These are phyloP conservation scores for Saccharomyces paradoxus DNA, from an alignment of 805 yeast species.

Conservation along the genomic window DNA sequence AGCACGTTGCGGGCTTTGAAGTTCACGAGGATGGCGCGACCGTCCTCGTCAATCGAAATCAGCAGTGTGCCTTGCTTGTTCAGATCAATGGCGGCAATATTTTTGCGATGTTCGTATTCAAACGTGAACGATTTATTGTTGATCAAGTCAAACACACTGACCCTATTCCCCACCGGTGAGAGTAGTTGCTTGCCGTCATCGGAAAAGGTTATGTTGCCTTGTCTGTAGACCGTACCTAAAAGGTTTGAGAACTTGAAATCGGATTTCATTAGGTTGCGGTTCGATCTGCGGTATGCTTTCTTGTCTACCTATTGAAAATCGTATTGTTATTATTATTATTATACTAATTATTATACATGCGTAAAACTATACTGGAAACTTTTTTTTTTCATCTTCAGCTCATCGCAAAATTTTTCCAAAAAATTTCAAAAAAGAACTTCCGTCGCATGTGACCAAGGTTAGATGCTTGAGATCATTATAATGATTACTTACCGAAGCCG, in stretches of 20 bases:
- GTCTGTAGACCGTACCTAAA: conserved; percentile 88
- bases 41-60: conserved; percentile 80
- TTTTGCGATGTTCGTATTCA: conserved; percentile 85
- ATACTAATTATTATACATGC: neutral
- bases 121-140: conserved; percentile 83
- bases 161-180: conserved; percentile 92
- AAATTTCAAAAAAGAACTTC: neutral
- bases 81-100: conserved; percentile 68
- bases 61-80: conserved; percentile 75
- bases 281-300: neutral
- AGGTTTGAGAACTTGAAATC: conserved; percentile 82
- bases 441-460: neutral
- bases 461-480: neutral
- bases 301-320: neutral
- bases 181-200: conserved; percentile 76
- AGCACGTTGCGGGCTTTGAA: conserved; percentile 74
- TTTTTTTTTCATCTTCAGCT: neutral
- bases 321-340: neutral
- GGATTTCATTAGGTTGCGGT: conserved; percentile 53
- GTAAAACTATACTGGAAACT: neutral
- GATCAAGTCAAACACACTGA: conserved; percentile 77
- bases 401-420: neutral
- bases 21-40: conserved; percentile 86
- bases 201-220: conserved; percentile 82
- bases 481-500: conserved; percentile 31